These are phyloP conservation scores for Colletotrichum spinosum DNA, from an alignment of 2,329 filamentous ascomycete species.

Conservation along the genomic window DNA sequence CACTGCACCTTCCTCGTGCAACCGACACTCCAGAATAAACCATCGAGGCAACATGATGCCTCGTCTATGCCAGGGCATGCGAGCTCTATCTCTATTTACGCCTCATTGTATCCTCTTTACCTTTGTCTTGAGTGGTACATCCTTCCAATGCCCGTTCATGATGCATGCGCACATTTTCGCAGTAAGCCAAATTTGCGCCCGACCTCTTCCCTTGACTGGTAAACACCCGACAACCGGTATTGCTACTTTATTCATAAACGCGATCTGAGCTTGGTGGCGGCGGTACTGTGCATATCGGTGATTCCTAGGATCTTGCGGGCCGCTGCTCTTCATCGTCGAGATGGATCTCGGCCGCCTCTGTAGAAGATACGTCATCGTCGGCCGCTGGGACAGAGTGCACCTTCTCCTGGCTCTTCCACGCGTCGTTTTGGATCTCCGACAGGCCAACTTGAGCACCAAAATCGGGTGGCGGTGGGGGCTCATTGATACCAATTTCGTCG, in stretches of 20 bases:
- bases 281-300: neutral
- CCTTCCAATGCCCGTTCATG: slow-evolving; percentile 11
- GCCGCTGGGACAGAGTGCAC: slow-evolving; percentile 54
- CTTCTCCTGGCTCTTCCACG: slow-evolving; percentile 48
- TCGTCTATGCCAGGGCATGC: slow-evolving; percentile 34
- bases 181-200: neutral
- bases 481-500: slow-evolving; percentile 23
- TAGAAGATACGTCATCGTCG: slow-evolving; percentile 52
- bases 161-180: neutral
- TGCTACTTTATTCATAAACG: neutral
- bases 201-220: neutral
- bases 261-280: neutral
- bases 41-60: slow-evolving; percentile 22
- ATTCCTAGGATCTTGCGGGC: slow-evolving; percentile 16
- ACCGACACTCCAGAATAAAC: slow-evolving; percentile 27
- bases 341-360: slow-evolving; percentile 63
- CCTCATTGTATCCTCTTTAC: slow-evolving; percentile 34
- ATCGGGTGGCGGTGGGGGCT: slow-evolving; percentile 42
- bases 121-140: slow-evolving; percentile 32
- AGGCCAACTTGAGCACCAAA: slow-evolving; percentile 38
- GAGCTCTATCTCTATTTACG: slow-evolving; percentile 37
- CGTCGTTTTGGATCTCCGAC: slow-evolving; percentile 46
- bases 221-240: no score
- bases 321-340: slow-evolving; percentile 54
- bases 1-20: slow-evolving; percentile 32